These are phyloP conservation scores for Ramichloridium luteum DNA, from an alignment of 2,329 filamentous ascomycete species.

Conservation along the genomic window DNA sequence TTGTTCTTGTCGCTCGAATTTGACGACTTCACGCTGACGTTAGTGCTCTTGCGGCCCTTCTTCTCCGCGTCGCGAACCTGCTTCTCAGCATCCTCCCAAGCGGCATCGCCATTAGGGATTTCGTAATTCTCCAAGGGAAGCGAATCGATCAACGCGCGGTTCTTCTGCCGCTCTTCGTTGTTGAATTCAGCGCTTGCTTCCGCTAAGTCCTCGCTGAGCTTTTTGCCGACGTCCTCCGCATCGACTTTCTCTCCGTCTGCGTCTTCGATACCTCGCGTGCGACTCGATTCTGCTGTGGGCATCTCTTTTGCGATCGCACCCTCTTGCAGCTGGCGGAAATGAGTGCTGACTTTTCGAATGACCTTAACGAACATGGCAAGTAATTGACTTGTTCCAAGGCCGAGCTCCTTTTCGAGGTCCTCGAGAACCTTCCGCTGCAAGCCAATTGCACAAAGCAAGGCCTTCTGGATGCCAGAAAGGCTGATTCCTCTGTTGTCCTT, in stretches of 20 bases:
- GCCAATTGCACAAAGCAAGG: constrained; percentile 79
- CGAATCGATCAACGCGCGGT: constrained; percentile 79
- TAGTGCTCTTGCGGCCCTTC: constrained; percentile 36
- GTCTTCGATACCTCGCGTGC: constrained; percentile 22
- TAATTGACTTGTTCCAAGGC: constrained; percentile 62
- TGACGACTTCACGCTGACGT: constrained; percentile 53
- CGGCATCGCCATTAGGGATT: constrained; percentile 35
- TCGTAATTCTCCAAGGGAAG: constrained; percentile 76
- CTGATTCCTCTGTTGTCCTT: constrained; percentile 38
- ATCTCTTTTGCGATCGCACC: constrained; percentile 45
- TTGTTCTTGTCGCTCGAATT: constrained; percentile 19
- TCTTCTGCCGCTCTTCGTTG: constrained; percentile 49
- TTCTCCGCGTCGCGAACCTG: constrained; percentile 47
- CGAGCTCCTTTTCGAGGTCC: constrained; percentile 64
- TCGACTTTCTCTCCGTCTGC: constrained; percentile 32
- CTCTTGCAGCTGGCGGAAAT: constrained; percentile 65
- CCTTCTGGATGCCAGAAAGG: constrained; percentile 71
- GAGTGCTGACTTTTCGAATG: constrained; percentile 68
- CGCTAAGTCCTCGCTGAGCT: constrained; percentile 69
- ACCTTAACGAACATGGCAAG: constrained; percentile 98
- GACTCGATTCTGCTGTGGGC: constrained; percentile 26
- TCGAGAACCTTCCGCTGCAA: constrained; percentile 83
- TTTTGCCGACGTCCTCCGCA: constrained; percentile 38
- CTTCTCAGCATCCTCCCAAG: constrained; percentile 58
- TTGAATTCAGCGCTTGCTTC: constrained; percentile 66